Percentiles rank a stretch among this genome's conserved stretches.
phyloP scores from a whole-genome alignment of 106 monocot genomes.

The Dendrobium chrysotoxum region DNA sequence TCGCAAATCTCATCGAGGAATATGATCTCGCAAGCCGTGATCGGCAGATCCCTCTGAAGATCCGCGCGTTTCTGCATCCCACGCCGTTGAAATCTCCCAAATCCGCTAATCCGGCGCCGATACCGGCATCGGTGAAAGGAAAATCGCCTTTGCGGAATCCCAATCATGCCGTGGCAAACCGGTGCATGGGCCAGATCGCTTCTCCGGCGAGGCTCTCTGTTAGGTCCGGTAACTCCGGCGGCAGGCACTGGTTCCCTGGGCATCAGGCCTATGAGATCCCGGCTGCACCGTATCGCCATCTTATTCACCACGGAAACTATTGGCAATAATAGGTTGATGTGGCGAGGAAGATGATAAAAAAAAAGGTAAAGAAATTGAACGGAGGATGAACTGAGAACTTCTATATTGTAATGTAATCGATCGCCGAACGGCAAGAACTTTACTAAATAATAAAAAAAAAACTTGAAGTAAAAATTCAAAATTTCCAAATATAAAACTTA shows the following conservation, averaged over 20 bases:
- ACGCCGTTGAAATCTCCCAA: conserved; percentile 3
- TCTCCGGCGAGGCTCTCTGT: background rate
- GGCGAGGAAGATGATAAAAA: background rate
- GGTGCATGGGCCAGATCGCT: conserved; percentile 6
- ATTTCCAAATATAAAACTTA: background rate
- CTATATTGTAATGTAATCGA: conserved; percentile 2
- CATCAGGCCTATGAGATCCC: background rate
- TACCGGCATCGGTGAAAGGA: background rate
- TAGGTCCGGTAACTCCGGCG: background rate
- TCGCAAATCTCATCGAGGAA: conserved; percentile 71
- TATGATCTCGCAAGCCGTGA: conserved; percentile 50
- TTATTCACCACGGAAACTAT: conserved; percentile 31
- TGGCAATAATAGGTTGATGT: conserved; percentile 20
- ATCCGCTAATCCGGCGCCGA: background rate
- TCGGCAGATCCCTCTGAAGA: conserved; percentile 28
- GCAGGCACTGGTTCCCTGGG: conserved; percentile 6
- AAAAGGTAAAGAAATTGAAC: background rate
- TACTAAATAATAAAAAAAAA: background rate
- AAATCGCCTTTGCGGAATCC: background rate
- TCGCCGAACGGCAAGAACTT: background rate
- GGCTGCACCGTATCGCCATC: conserved; percentile 8
- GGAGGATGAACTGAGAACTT: background rate
- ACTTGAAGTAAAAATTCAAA: background rate
- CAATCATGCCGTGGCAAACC: background rate
- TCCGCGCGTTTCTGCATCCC: conserved; percentile 65